These are phyloP conservation scores for Setaria italica DNA, from an alignment of 202 grass and related monocot genomes.

Conservation along the genomic window DNA sequence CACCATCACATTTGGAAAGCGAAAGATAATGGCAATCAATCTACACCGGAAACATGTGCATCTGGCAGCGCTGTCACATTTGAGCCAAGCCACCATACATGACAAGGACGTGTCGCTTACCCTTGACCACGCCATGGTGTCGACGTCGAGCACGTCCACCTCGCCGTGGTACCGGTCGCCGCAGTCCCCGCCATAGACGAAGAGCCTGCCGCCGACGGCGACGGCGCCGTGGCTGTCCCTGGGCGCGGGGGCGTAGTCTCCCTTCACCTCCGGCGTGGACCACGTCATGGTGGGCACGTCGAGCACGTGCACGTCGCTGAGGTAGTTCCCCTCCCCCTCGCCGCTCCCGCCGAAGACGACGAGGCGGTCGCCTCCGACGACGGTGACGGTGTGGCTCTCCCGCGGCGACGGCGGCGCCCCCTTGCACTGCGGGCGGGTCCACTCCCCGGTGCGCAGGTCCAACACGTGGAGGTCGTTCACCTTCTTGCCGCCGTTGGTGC, in stretches of 20 bases:
- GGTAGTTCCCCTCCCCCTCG: constrained; percentile 93
- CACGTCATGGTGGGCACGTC: constrained; percentile 81
- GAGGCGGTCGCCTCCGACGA: constrained; percentile 54
- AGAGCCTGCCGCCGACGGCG: constrained; percentile 61
- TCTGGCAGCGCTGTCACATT: constrained; percentile 29
- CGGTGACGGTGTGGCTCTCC: constrained; percentile 87
- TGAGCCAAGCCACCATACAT: background rate
- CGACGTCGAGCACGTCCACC: constrained; percentile 84
- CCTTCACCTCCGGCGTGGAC: constrained; percentile 71
- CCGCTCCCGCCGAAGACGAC: constrained; percentile 94
- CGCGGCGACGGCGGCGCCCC: constrained; percentile 71
- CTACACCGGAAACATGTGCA: constrained; percentile 35
- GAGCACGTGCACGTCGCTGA: constrained; percentile 86
- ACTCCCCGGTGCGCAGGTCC: constrained; percentile 81
- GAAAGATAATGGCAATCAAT: constrained; percentile 34
- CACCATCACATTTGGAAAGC: constrained; percentile 35
- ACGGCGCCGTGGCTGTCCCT: constrained; percentile 91
- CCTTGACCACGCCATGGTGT: constrained; percentile 88
- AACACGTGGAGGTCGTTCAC: constrained; percentile 88
- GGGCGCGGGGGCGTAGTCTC: constrained; percentile 56
- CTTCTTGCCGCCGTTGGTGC: constrained; percentile 86
- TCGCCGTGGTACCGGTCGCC: constrained; percentile 90
- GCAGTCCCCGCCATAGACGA: constrained; percentile 91
- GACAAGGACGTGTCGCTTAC: constrained; percentile 53
- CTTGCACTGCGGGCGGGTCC: constrained; percentile 70